phyloP scores from a whole-genome alignment of 1,284 basidiomycete species.

The Naganishia cerealis region DNA sequence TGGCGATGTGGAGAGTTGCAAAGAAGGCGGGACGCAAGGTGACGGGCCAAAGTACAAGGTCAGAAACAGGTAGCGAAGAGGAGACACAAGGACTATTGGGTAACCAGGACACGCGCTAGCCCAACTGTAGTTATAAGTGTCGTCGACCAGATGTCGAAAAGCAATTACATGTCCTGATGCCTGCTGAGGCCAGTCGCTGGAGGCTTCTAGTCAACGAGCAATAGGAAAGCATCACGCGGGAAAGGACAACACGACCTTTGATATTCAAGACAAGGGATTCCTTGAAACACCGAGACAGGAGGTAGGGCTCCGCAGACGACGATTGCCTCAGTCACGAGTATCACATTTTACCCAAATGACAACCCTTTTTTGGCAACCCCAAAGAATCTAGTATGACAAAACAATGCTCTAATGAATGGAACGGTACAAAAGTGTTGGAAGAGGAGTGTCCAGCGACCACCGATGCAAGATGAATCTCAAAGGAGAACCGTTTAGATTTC shows the following conservation, averaged over 20 bases:
- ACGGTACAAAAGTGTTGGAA: conserved; percentile 2
- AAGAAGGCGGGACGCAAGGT: conserved; percentile 32
- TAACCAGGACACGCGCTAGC: not conserved
- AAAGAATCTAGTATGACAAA: conserved; percentile 27
- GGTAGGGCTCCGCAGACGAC: too few relatives aligned
- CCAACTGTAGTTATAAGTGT: not conserved
- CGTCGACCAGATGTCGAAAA: not conserved
- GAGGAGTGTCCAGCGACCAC: not conserved
- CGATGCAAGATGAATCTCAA: not conserved
- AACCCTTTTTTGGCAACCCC: conserved; percentile 15
- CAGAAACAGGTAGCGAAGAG: conserved; percentile 36
- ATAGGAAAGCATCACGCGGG: not conserved
- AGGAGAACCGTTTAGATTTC: conserved; percentile 32
- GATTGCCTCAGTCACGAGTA: not conserved
- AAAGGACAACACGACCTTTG: not conserved
- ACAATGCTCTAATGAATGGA: conserved; percentile 9
- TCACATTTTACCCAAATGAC: not conserved
- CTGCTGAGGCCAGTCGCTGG: not conserved
- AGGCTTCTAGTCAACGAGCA: not conserved
- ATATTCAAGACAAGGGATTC: too few relatives aligned
- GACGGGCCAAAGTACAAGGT: conserved; percentile 29
- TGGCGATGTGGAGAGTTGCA: conserved; percentile 41
- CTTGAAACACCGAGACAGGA: too few relatives aligned
- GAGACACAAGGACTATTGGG: conserved; percentile 36
- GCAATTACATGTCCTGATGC: too few relatives aligned